These are phyloP conservation scores for Chaetomium cochliodes DNA, from an alignment of 495 filamentous ascomycete genomes.

Conservation along the genomic window DNA sequence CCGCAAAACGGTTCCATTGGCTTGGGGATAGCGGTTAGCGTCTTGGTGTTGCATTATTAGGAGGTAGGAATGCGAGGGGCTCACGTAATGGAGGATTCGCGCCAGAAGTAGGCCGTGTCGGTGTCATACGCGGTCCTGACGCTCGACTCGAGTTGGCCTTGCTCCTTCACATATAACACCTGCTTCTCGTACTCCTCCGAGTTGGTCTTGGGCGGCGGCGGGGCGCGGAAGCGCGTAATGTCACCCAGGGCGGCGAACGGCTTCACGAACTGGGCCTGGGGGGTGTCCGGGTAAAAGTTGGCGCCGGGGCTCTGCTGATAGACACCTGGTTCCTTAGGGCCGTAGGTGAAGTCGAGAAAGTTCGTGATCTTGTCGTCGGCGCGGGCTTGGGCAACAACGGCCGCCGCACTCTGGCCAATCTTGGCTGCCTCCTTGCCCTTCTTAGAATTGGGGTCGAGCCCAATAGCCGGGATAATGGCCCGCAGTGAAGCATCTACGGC, in stretches of 20 bases:
- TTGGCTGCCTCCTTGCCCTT: slow-evolving; percentile 29
- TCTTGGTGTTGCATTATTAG: too few species aligned
- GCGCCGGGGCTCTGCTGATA: slow-evolving; percentile 37
- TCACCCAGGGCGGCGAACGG: slow-evolving; percentile 35
- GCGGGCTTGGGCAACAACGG: slow-evolving; percentile 30
- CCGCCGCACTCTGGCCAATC: slow-evolving; percentile 33
- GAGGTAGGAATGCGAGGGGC: slow-evolving; percentile 9
- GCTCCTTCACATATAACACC: slow-evolving; percentile 31
- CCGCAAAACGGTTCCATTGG: slow-evolving; percentile 40
- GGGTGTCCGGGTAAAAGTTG: slow-evolving; percentile 33
- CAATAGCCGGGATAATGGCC: slow-evolving; percentile 32
- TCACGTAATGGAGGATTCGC: slow-evolving; percentile 36
- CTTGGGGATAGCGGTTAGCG: too few species aligned
- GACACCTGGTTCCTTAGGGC: slow-evolving; percentile 30
- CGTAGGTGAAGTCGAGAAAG: slow-evolving; percentile 37
- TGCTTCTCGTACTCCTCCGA: slow-evolving; percentile 26
- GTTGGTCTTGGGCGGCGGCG: slow-evolving; percentile 29
- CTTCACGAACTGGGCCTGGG: slow-evolving; percentile 32
- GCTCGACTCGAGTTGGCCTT: slow-evolving; percentile 32
- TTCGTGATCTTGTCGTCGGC: slow-evolving; percentile 35
- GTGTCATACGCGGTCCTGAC: slow-evolving; percentile 30
- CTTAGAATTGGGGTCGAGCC: slow-evolving; percentile 29
- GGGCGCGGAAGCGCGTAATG: slow-evolving; percentile 29
- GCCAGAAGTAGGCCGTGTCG: slow-evolving; percentile 39
- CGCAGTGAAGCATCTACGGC: slow-evolving; percentile 32